Conservation (phyloP, 2,329 filamentous ascomycete species). For the Hypoxylon sp. region DNA sequence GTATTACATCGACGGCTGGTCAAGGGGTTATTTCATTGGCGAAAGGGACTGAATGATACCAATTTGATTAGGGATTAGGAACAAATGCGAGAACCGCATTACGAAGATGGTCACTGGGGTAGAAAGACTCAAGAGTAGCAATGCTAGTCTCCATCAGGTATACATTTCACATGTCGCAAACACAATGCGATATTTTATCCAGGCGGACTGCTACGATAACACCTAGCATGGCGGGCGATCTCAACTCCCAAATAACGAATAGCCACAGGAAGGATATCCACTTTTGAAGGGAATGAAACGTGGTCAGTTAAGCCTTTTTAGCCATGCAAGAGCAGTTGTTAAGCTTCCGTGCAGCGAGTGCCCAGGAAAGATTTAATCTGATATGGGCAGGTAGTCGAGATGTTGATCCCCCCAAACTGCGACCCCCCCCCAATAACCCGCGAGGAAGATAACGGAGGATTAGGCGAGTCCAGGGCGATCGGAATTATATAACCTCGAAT, state of each 20-base stretch:
- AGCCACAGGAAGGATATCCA: slow-evolving; percentile 17
- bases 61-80: slow-evolving; percentile 7
- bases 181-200: slow-evolving; percentile 30
- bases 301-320: slow-evolving; percentile 28
- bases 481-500: slow-evolving; percentile 11
- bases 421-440: slow-evolving; percentile 13
- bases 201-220: slow-evolving; percentile 39
- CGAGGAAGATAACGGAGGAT: slow-evolving; percentile 22
- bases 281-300: slow-evolving; percentile 12
- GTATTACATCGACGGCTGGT: slow-evolving; percentile 16
- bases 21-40: slow-evolving; percentile 3
- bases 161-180: slow-evolving; percentile 14
- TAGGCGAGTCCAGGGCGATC: slow-evolving; percentile 6
- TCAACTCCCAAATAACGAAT: slow-evolving; percentile 21
- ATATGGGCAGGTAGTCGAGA: slow-evolving; percentile 5
- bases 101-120: slow-evolving; percentile 7
- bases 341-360: slow-evolving; percentile 28
- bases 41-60: slow-evolving; percentile 25
- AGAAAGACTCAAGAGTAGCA: background rate
- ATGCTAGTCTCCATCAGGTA: slow-evolving; percentile 1
- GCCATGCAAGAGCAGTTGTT: slow-evolving; percentile 20
- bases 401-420: slow-evolving; percentile 12
- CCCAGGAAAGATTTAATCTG: slow-evolving; percentile 23
- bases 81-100: slow-evolving; percentile 6
- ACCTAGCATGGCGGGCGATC: slow-evolving; percentile 16